Conservation (phyloP, 257 asterid species). For the Primulina tabacum region DNA sequence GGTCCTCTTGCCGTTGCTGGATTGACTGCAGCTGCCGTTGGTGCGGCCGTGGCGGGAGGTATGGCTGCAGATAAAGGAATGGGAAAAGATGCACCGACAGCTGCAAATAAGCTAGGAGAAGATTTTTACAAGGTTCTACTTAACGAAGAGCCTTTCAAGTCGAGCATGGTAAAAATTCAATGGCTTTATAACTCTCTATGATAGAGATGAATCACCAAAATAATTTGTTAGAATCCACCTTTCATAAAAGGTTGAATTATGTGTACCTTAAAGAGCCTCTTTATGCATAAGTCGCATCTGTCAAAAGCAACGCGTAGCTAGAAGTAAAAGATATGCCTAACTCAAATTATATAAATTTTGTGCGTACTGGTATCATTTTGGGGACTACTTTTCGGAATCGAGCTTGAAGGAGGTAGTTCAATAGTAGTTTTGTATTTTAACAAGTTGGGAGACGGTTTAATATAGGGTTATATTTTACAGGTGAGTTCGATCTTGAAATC, state of each 20-base stretch:
- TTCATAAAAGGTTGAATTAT: not conserved
- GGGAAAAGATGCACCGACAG: constrained; percentile 61
- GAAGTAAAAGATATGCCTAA: too few relatives aligned
- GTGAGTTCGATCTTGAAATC: constrained; percentile 71
- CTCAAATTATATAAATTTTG: too few relatives aligned
- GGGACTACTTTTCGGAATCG: too few relatives aligned
- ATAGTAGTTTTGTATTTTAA: not conserved
- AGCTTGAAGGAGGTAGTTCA: not conserved
- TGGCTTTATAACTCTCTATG: not conserved
- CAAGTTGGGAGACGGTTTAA: too few relatives aligned
- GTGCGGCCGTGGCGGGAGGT: constrained; percentile 88
- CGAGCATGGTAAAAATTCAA: constrained; percentile 57
- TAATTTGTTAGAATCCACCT: too few relatives aligned
- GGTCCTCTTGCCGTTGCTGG: constrained; percentile 81
- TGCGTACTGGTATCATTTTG: too few relatives aligned
- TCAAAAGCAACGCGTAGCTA: not conserved
- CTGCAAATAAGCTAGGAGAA: constrained; percentile 67
- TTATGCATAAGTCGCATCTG: not conserved
- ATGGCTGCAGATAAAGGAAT: constrained; percentile 61
- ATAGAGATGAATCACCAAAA: too few relatives aligned
- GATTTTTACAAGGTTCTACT: constrained; percentile 87
- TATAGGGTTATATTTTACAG: constrained; percentile 30
- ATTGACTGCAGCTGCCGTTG: constrained; percentile 64
- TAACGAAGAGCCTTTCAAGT: constrained; percentile 91
- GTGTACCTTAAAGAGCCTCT: not conserved